Evolutionary conservation across 768 basidiomycete species (phyloP).

Genomic region (Pholiota microspora): DNA sequence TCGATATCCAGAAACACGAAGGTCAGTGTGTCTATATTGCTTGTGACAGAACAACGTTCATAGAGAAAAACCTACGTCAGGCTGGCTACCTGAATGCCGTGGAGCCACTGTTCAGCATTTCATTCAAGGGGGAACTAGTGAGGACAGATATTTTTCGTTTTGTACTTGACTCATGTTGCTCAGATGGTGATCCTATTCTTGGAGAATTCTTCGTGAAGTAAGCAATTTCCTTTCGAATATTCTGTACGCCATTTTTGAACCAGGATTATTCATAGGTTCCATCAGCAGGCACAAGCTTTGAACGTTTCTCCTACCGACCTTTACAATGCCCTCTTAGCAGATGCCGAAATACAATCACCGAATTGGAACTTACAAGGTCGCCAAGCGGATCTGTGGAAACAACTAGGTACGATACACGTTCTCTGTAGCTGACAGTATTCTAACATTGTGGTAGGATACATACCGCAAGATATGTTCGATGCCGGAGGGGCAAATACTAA

Average conservation of each 20-base stretch:
- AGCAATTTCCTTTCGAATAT: too few relatives aligned
- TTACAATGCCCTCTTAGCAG: conserved; percentile 56
- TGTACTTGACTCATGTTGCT: background rate
- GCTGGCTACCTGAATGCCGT: conserved; percentile 68
- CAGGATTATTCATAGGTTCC: conserved; percentile 36
- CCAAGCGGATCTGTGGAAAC: conserved; percentile 56
- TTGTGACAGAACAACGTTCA: background rate
- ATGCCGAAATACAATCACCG: conserved; percentile 54
- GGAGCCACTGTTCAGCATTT: conserved; percentile 50
- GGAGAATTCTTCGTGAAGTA: conserved; percentile 67
- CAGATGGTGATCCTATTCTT: conserved; percentile 64
- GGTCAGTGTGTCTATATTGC: conserved; percentile 28
- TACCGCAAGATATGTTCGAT: conserved; percentile 39
- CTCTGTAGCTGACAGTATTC: background rate
- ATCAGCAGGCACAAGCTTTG: conserved; percentile 43
- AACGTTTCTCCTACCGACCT: conserved; percentile 47
- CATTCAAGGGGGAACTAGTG: conserved; percentile 63
- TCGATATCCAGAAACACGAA: conserved; percentile 66
- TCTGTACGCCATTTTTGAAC: background rate
- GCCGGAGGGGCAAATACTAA: conserved; percentile 56
- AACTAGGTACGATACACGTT: conserved; percentile 33
- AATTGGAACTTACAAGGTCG: conserved; percentile 66
- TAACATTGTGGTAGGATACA: conserved; percentile 28
- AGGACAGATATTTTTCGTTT: conserved; percentile 20
- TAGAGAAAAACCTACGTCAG: conserved; percentile 24